Percentiles rank a stretch among this genome's conserved stretches.
phyloP scores from a whole-genome alignment of 2,329 filamentous ascomycete species.

The Pseudocercospora vitis region DNA sequence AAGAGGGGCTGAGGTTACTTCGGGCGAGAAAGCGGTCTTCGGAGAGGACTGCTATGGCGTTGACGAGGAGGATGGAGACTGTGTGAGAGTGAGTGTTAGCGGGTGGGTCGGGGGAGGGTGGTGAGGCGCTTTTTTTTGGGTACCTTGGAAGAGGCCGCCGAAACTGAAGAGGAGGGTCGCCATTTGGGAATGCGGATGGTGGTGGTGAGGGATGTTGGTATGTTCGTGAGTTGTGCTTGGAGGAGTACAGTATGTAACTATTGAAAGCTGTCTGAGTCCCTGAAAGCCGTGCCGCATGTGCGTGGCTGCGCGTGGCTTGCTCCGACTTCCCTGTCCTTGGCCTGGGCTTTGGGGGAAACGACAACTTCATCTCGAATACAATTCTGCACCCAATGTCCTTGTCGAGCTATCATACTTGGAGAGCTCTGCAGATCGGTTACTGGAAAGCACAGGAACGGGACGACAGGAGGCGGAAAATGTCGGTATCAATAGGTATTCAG shows the following conservation, averaged over 20 bases:
- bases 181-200: slow-evolving; percentile 19
- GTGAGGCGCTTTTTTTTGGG: no score
- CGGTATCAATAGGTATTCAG: slow-evolving; percentile 7
- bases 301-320: no score
- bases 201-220: background rate
- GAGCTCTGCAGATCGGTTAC: slow-evolving; percentile 26
- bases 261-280: background rate
- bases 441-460: slow-evolving; percentile 10
- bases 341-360: no score
- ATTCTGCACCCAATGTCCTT: slow-evolving; percentile 22
- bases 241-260: slow-evolving; percentile 2
- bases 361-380: no score
- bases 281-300: background rate
- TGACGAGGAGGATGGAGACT: slow-evolving; percentile 86
- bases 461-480: slow-evolving; percentile 9
- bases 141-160: slow-evolving; percentile 73
- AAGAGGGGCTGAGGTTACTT: slow-evolving; percentile 56
- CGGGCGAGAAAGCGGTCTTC: slow-evolving; percentile 91
- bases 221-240: no score
- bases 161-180: slow-evolving; percentile 63
- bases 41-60: slow-evolving; percentile 88
- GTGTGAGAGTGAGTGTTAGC: slow-evolving; percentile 15
- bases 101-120: slow-evolving; percentile 16
- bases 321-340: no score
- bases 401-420: slow-evolving; percentile 23